phyloP scores from a whole-genome alignment of 1,139 yeast genomes.

The Protomyces gravidus region DNA sequence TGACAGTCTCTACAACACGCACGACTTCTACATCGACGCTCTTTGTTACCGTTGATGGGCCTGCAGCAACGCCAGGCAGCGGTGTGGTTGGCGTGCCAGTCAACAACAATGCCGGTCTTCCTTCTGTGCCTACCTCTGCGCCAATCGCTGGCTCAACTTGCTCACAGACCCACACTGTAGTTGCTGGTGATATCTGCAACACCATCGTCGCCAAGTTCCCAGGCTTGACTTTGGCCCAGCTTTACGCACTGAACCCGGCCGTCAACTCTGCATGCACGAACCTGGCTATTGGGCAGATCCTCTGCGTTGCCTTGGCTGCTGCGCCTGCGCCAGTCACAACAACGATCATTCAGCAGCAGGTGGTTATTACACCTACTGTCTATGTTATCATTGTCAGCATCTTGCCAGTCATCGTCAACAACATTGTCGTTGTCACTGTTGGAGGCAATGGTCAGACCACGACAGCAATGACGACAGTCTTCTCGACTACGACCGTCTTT shows the following conservation, averaged over 20 bases:
- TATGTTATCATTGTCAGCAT: constrained; percentile 18
- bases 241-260: constrained; percentile 15
- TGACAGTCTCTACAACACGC: constrained; percentile 6
- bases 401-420: constrained; percentile 1
- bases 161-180: neutral
- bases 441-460: constrained; percentile 11
- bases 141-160: neutral
- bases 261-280: constrained; percentile 19
- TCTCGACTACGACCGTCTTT: constrained; percentile 9
- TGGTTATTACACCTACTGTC: constrained; percentile 12
- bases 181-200: constrained; percentile 5
- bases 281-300: constrained; percentile 5
- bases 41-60: neutral
- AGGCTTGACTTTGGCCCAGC: neutral
- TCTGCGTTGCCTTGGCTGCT: constrained; percentile 6
- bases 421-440: constrained; percentile 3
- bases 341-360: constrained; percentile 10
- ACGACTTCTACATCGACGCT: constrained; percentile 3
- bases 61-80: neutral
- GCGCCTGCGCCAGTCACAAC: neutral
- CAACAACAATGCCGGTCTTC: constrained; percentile 8
- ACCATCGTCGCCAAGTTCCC: neutral
- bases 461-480: constrained; percentile 17
- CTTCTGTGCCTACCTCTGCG: neutral
- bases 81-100: constrained; percentile 6